Evolutionary conservation across 306 rosid genomes (phyloP), one percentile per base, ranked within the genome.

Genomic region (Lupinus albus): DNA sequence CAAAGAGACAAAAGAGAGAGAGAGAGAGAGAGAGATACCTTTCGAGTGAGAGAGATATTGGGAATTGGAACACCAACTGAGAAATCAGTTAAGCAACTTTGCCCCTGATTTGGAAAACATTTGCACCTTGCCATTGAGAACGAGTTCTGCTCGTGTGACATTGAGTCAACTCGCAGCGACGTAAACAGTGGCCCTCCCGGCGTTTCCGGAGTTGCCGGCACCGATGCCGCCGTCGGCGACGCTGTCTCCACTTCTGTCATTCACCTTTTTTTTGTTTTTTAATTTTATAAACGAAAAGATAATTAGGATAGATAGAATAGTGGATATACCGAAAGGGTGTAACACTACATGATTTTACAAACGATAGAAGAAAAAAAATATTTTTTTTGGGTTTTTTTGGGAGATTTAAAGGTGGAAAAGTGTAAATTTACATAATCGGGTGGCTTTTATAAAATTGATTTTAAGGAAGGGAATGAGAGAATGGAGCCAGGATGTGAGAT

Each of bases 131-230:
- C 84, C 92, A 80, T 83, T 17, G 70, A 2, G 14, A 78, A 78
- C 20, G 99, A 86, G 63, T 85, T 85, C 9, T 95, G 84, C 30
- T 87, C 90, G 41, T 88, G 85, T 0, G 95, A 78, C 32, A 86
- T 60, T 0, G 99, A 93, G 68, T 93, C 97, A 50, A 93, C 84
- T 25, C 85, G 79, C 20, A 78, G 65, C 11, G 89, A 68, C n/a
- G 90, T 18, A 61, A 93, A 84, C 41, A 93, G 79, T 3, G 97
- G 97, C 6, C 78, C 83, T 68, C 78, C 83, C 16, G 86, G 86
- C 0, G 86, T 82, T 0, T 79, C 94, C 7, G 95, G 98, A 0
- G 98, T 89, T 11, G 86, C 83, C 2, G 97, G 99, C 20, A 89
- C 74, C 41, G 94, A 77, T 64, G 84, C 82, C 1, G 78, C 83